Conservation (phyloP, 2,329 filamentous ascomycete species). For the Fusarium floridanum region DNA sequence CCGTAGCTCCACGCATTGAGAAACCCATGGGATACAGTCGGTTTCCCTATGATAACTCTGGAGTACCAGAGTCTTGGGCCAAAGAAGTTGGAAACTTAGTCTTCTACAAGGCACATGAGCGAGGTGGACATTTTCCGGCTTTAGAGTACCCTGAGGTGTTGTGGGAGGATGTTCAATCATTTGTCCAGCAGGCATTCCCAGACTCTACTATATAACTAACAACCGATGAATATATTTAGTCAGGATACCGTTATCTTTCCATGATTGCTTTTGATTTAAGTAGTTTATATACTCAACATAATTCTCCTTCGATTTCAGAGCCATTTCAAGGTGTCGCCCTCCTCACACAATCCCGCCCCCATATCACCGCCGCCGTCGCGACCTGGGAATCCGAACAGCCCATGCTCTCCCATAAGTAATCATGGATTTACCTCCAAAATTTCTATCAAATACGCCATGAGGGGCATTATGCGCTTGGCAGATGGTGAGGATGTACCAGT, state of each 20-base stretch:
- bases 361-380: too few relatives aligned
- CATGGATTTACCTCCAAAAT: too few relatives aligned
- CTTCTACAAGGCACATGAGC: not conserved
- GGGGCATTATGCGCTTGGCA: too few relatives aligned
- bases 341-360: too few relatives aligned
- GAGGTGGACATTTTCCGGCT: not conserved
- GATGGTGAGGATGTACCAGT: too few relatives aligned
- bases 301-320: too few relatives aligned
- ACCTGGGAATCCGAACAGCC: too few relatives aligned
- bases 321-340: too few relatives aligned
- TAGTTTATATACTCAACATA: too few relatives aligned
- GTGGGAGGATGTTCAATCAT: not conserved
- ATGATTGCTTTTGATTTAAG: not conserved
- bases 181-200: not conserved
- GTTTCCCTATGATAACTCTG: not conserved
- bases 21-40: not conserved
- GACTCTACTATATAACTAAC: not conserved
- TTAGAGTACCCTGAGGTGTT: not conserved
- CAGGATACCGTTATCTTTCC: not conserved
- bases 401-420: too few relatives aligned
- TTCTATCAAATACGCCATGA: too few relatives aligned
- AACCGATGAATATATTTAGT: not conserved
- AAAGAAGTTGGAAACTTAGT: not conserved
- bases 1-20: not conserved
- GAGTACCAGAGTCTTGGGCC: not conserved